Conservation (phyloP, 2,329 filamentous ascomycete genomes). For the Fusarium pseudocircinatum region DNA sequence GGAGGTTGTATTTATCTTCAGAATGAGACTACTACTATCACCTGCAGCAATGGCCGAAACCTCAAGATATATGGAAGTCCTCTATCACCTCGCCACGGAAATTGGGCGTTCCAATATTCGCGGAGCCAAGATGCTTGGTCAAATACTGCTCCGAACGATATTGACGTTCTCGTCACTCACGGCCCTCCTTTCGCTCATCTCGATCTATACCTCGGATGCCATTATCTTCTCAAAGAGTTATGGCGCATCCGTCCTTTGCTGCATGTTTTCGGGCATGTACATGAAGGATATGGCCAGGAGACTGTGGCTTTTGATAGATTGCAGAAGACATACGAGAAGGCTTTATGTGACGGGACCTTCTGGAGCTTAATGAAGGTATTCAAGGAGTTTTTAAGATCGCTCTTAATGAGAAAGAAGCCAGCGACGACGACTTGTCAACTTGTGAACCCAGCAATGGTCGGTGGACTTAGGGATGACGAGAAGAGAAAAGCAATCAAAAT, state of each 20-base stretch:
- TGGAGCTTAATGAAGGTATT: neutral
- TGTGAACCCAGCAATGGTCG: neutral
- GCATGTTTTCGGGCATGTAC: constrained; percentile 74
- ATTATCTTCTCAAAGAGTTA: constrained; percentile 54
- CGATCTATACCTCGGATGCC: constrained; percentile 48
- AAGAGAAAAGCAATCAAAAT: neutral
- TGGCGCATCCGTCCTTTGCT: constrained; percentile 66
- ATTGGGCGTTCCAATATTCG: constrained; percentile 56
- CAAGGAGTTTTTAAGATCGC: neutral
- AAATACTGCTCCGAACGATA: constrained; percentile 33
- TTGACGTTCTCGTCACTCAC: constrained; percentile 54
- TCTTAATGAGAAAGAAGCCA: neutral
- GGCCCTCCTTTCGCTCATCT: constrained; percentile 50
- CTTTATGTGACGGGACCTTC: neutral
- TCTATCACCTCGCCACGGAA: constrained; percentile 45
- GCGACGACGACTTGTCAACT: neutral
- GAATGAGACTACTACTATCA: constrained; percentile 26
- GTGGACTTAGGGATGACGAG: neutral
- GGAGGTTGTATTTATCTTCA: constrained; percentile 41
- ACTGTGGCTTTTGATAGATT: constrained; percentile 43
- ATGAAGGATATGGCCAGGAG: constrained; percentile 60
- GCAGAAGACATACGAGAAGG: constrained; percentile 36
- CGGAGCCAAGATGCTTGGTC: constrained; percentile 44
- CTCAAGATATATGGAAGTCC: constrained; percentile 48
- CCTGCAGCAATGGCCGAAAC: constrained; percentile 41